Evolutionary conservation across 768 basidiomycete species (phyloP).

Genomic region (Pleurotus giganteus): DNA sequence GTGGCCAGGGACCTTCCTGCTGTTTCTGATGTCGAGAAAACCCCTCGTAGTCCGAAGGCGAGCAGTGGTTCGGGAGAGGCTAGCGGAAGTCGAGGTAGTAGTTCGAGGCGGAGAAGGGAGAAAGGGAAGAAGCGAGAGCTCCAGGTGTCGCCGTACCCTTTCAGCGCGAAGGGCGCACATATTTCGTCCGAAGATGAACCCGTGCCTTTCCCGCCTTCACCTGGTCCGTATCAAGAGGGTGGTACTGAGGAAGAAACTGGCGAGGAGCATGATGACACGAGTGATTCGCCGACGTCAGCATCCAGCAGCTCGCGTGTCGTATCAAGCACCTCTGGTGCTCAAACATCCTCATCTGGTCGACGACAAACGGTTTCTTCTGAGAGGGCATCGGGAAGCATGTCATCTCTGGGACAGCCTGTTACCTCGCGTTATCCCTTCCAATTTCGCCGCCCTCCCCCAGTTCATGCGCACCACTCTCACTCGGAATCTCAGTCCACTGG

Average conservation of each 20-base stretch:
- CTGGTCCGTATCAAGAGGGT: conserved; percentile 30
- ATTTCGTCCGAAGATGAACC: conserved; percentile 53
- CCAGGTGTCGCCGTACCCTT: conserved; percentile 66
- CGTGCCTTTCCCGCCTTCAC: conserved; percentile 77
- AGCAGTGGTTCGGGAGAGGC: background rate
- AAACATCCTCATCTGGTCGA: conserved; percentile 37
- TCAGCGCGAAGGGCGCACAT: conserved; percentile 58
- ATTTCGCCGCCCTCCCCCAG: conserved; percentile 51
- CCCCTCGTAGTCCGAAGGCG: conserved; percentile 11
- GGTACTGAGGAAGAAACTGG: conserved; percentile 26
- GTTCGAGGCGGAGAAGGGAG: background rate
- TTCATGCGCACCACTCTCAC: conserved; percentile 22
- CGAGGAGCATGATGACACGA: conserved; percentile 37
- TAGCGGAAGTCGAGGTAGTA: background rate
- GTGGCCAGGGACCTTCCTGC: conserved; percentile 10
- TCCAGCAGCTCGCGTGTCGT: conserved; percentile 28
- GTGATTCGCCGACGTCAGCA: conserved; percentile 35
- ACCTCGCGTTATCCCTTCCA: conserved; percentile 69
- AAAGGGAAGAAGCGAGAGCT: conserved; percentile 40
- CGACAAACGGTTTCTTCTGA: conserved; percentile 44
- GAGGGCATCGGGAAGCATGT: conserved; percentile 79
- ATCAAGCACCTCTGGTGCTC: conserved; percentile 29
- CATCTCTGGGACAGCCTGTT: conserved; percentile 78
- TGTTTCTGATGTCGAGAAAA: conserved; percentile 36
- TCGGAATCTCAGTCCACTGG: conserved; percentile 7